A percentile compares a stretch with the other conserved stretches of the same genome.
Conservation (phyloP, 2,329 filamentous ascomycete species). For the Claviceps maximensis region DNA sequence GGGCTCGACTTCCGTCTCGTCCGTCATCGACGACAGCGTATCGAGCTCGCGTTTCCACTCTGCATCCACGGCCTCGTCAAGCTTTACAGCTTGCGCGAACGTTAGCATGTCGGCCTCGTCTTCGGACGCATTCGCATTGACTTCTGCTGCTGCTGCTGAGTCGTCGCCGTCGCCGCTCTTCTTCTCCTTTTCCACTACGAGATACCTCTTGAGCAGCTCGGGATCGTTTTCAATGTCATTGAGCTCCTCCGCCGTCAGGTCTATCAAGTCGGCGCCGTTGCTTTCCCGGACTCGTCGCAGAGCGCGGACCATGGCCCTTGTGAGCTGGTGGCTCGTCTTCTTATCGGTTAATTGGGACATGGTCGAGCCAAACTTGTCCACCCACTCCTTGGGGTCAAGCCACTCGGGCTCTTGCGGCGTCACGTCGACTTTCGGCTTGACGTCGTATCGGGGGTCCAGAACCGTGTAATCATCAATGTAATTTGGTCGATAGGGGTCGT, state of each 20-base stretch:
- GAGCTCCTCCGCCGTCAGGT: conserved; percentile 37
- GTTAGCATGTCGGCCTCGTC: conserved; percentile 17
- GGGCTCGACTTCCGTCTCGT: conserved; percentile 19
- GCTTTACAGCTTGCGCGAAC: conserved; percentile 22
- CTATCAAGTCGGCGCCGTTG: conserved; percentile 29
- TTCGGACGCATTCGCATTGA: conserved; percentile 11
- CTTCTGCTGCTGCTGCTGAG: conserved; percentile 5
- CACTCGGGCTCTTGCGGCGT: conserved; percentile 41
- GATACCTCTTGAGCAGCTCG: conserved; percentile 24
- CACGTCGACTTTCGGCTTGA: conserved; percentile 37
- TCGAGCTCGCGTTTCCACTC: conserved; percentile 26
- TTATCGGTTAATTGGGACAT: conserved; percentile 29
- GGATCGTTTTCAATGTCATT: conserved; percentile 26
- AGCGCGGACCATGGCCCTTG: conserved; percentile 27
- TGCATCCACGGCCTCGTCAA: conserved; percentile 23
- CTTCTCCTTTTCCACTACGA: conserved; percentile 19
- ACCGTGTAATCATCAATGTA: conserved; percentile 76
- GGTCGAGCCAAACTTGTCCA: conserved; percentile 40
- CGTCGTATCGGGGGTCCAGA: conserved; percentile 67
- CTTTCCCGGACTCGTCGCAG: conserved; percentile 29
- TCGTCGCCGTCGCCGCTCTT: conserved; percentile 14
- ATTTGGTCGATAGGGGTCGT: conserved; percentile 56
- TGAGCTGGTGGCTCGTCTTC: conserved; percentile 29
- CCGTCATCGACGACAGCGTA: conserved; percentile 17
- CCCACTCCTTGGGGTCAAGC: conserved; percentile 47